A percentile compares a stretch with the other conserved stretches of the same genome.
These are phyloP conservation scores for Psilocybe azurescens DNA, from an alignment of 768 basidiomycete genomes.

Conservation along the genomic window DNA sequence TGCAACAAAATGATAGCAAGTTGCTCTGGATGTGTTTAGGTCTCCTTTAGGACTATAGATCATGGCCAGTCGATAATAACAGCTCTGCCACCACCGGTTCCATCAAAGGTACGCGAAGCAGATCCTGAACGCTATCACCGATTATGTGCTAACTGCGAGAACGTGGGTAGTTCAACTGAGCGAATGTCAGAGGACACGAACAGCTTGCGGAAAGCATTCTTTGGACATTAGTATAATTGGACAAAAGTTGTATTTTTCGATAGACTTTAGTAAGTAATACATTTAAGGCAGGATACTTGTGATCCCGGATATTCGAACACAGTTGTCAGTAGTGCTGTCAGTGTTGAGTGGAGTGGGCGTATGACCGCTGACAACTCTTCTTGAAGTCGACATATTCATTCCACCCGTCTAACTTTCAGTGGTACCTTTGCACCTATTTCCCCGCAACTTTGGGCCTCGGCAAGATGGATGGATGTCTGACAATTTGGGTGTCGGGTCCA, in stretches of 20 bases:
- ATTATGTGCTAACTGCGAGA: not conserved
- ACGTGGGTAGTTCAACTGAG: not conserved
- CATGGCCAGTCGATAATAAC: not conserved
- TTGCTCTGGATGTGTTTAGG: not conserved
- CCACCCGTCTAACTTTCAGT: constrained; percentile 38
- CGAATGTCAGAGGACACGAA: no score
- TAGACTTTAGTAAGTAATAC: no score
- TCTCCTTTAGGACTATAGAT: constrained; percentile 5
- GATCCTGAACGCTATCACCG: not conserved
- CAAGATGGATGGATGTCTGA: constrained; percentile 38
- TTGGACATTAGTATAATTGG: no score
- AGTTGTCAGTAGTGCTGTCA: no score
- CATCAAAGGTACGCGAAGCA: constrained; percentile 2
- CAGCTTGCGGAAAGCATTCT: no score
- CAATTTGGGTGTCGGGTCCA: constrained; percentile 44
- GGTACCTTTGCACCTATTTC: constrained; percentile 37
- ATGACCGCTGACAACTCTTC: not conserved
- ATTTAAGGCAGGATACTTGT: no score
- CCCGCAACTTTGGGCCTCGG: constrained; percentile 45
- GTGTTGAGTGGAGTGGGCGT: not conserved
- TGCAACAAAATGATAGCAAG: not conserved
- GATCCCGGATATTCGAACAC: no score
- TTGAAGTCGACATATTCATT: constrained; percentile 14
- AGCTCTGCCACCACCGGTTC: not conserved
- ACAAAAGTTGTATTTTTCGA: no score